Base-by-base conservation (phyloP, 1,284 basidiomycete species). In the Schizophyllum amplum region DNA sequence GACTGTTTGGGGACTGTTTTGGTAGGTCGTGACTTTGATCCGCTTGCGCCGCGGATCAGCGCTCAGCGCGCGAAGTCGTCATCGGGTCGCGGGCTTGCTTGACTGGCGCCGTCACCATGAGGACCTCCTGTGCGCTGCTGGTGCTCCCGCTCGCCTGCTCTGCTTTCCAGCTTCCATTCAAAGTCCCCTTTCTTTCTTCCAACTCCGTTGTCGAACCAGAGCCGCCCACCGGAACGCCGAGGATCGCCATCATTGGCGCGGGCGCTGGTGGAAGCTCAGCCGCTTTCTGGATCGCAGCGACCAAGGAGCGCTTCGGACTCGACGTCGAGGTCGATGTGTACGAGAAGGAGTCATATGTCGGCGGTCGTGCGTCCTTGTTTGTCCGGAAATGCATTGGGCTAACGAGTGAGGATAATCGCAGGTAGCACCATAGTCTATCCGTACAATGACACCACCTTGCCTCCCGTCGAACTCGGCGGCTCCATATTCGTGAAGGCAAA, bases 401-500 rank as follows among this genome's bases (percentile, higher is more conserved):
- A 21, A 25, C 52, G 47, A 53, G 55, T 47, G 22, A 51, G 58
- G 54, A 51, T 42, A 50, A 51, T 57, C 58, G 13, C 64, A 91
- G 90, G 91, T 53, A 87, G 83, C 67, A 92, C 84, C 5, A 77
- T 80, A 7, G 85, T 94, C 0, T 78, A 87, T 62, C 93, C 94
- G 1, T 86, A 95, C 68, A 76, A 80, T 58, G 81, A 96, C 65
- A 66, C 72, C 1, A 75, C 70, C 9, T 73, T 85, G 22, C 75
- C 77, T 24, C 82, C 88, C 2, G 72, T 94, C 42, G 95, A 90
- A 65, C 76, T 96, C 0, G 96, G 96, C 1, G 96, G 88, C 0
- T 91, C 87, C 48, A 90, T 98, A 60, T 98, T 96, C 69, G 88
- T 95, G 4, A 68, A 79, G 53, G 81, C 80, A 4, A 95, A 97